phyloP scores from a whole-genome alignment of 257 asterid species.

The Solanum piurae region DNA sequence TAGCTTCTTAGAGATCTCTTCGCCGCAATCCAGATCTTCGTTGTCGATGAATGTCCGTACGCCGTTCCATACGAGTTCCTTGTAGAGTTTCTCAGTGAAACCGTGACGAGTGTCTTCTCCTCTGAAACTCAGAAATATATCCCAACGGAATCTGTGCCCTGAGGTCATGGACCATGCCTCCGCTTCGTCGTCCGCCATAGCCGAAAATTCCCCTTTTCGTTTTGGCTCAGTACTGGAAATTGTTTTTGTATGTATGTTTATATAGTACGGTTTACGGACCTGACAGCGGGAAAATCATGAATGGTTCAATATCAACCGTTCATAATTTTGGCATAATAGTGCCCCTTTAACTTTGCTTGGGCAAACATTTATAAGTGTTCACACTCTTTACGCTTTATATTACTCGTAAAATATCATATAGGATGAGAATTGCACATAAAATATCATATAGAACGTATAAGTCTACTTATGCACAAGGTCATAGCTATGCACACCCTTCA shows the following conservation, averaged over 20 bases:
- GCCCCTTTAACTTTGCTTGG: no score
- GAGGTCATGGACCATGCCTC: not conserved
- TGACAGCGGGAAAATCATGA: not conserved
- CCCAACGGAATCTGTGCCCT: slow-evolving; percentile 12
- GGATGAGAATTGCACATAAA: no score
- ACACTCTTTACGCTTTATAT: no score
- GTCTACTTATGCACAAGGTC: no score
- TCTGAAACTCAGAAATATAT: slow-evolving; percentile 21
- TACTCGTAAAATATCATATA: no score
- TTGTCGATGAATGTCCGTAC: slow-evolving; percentile 19
- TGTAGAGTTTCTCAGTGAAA: slow-evolving; percentile 15
- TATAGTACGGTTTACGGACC: not conserved
- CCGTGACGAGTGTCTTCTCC: slow-evolving; percentile 17
- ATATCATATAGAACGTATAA: no score
- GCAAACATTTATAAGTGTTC: no score
- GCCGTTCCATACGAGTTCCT: slow-evolving; percentile 4
- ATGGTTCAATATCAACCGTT: no score
- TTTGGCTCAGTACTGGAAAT: not conserved
- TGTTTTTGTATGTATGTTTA: not conserved
- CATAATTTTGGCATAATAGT: no score
- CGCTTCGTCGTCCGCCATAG: not conserved
- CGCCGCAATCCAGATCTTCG: slow-evolving; percentile 7
- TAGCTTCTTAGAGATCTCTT: slow-evolving; percentile 7
- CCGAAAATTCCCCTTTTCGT: not conserved
- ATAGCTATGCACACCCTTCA: no score